Percentiles rank a stretch among this genome's conserved stretches.
Conservation (phyloP, 345 rosid species). For the Trapa incisa region DNA sequence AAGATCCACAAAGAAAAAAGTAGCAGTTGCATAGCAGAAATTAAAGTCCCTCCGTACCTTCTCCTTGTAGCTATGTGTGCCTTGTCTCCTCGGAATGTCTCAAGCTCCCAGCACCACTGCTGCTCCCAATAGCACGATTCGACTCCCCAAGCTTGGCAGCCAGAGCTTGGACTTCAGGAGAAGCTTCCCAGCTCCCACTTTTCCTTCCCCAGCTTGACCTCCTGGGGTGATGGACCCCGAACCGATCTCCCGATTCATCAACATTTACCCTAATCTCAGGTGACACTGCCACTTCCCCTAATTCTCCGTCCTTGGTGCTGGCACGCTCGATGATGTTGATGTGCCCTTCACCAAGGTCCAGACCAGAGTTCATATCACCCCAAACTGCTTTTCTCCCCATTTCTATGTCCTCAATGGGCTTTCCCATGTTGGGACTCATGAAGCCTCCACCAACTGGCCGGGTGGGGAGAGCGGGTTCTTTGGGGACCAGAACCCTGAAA, state of each 20-base stretch:
- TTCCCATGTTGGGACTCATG: conserved; percentile 96
- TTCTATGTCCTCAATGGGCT: conserved; percentile 77
- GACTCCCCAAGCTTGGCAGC: conserved; percentile 41
- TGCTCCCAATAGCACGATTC: conserved; percentile 45
- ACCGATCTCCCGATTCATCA: conserved; percentile 51
- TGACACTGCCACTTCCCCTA: conserved; percentile 19
- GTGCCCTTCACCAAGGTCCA: conserved; percentile 54
- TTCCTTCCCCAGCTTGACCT: conserved; percentile 29
- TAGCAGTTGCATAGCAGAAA: not conserved
- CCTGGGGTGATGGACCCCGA: conserved; percentile 52
- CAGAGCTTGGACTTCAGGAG: conserved; percentile 44
- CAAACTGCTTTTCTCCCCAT: conserved; percentile 94
- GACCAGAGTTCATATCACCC: conserved; percentile 45
- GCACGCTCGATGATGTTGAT: conserved; percentile 20
- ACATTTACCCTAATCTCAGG: conserved; percentile 58
- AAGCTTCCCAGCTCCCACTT: no score
- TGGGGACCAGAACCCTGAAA: conserved; percentile 58
- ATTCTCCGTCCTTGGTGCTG: conserved; percentile 28
- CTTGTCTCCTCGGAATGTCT: conserved; percentile 25
- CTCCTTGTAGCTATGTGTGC: conserved; percentile 20
- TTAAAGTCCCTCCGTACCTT: not conserved
- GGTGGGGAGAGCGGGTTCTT: conserved; percentile 55
- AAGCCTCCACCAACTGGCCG: conserved; percentile 61
- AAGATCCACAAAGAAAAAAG: no score
- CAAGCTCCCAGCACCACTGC: conserved; percentile 30